A percentile compares a stretch with the other conserved stretches of the same genome.
These are phyloP conservation scores for Cornus kousa DNA, from an alignment of 148 eudicot species.

Conservation along the genomic window DNA sequence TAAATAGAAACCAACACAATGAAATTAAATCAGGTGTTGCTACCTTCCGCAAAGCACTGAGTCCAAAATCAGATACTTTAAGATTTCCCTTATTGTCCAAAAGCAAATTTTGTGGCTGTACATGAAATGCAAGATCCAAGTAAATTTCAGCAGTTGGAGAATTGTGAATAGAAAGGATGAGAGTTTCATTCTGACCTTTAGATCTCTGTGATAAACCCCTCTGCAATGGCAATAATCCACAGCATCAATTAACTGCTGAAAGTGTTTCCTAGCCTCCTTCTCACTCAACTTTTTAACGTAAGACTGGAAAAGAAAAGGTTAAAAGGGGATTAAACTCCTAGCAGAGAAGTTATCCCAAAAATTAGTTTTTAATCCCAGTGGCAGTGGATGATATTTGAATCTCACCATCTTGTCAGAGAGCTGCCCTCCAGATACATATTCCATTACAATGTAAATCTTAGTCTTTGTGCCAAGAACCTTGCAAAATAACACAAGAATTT, in stretches of 20 bases:
- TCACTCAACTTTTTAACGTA: slow-evolving; percentile 32
- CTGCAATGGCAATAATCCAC: slow-evolving; percentile 40
- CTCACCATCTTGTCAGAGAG: slow-evolving; percentile 56
- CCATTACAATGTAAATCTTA: slow-evolving; percentile 59
- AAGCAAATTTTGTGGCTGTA: slow-evolving; percentile 61
- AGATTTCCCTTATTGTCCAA: slow-evolving; percentile 54
- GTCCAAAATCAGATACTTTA: slow-evolving; percentile 66
- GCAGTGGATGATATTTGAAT: not conserved
- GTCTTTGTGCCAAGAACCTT: slow-evolving; percentile 60
- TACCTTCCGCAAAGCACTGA: slow-evolving; percentile 52
- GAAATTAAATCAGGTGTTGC: not conserved
- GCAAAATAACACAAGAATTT: not conserved
- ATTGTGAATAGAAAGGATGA: not conserved
- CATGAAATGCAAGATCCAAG: not conserved
- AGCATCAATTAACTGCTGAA: slow-evolving; percentile 60
- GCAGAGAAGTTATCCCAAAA: not conserved
- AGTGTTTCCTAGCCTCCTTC: slow-evolving; percentile 39
- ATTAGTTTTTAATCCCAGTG: not conserved
- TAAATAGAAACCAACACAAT: not conserved
- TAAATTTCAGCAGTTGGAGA: not conserved
- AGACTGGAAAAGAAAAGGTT: slow-evolving; percentile 22
- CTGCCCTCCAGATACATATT: slow-evolving; percentile 51
- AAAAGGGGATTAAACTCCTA: not conserved
- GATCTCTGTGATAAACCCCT: slow-evolving; percentile 47
- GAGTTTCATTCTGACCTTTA: slow-evolving; percentile 27